Evolutionary conservation across 2,329 filamentous ascomycete species (phyloP), one percentile per base, ranked within the genome.

Genomic region (Ascochyta rabiei): DNA sequence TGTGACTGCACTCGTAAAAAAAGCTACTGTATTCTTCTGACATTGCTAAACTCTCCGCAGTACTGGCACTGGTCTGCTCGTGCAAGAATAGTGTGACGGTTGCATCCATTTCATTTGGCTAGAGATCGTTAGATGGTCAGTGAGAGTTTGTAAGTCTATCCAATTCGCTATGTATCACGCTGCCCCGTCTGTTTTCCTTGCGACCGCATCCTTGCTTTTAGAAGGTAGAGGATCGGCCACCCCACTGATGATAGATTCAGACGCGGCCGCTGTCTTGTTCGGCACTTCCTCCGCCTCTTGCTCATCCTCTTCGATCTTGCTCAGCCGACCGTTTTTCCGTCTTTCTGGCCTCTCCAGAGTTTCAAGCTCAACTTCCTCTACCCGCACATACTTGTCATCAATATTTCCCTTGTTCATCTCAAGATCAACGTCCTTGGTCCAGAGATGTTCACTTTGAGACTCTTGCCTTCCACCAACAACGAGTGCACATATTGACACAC

Each of bases 321-420:
- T 56, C 15, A 56, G 24, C 33, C 53, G 51, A 19, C 26, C 33
- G 16, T 56, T 38, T 10, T 39, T 34, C 21, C 43, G 53, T 24
- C 33, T 51, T 7, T 51, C 47, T 1, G 48, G 19, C 18, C 19
- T 44, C 7, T 47, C 35, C 15, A 56, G 15, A 1, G 42, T 30
- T n/a, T 31, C 40, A 34, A 57, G 45, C 30, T 57, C 54, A 30
- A 57, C 45, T 28, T 48, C 54, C 16, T 41, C 48, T 13, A 55
- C 40, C 13, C 47, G 35, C 13, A 52, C 16, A 30, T 39, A 41
- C 18, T 50, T 51, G 30, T 33, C 44, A 3, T 43, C 47, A 38
- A 64, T 62, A 24, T 68, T 63, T 51, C 67, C 61, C 52, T 69
- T 72, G 8, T 56, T 62, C 65, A 70, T 66, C 48, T 74, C 71